Evolutionary conservation across 257 asterid species (phyloP), one percentile per base, ranked within the genome.

Genomic region (Gardenia jasminoides): DNA sequence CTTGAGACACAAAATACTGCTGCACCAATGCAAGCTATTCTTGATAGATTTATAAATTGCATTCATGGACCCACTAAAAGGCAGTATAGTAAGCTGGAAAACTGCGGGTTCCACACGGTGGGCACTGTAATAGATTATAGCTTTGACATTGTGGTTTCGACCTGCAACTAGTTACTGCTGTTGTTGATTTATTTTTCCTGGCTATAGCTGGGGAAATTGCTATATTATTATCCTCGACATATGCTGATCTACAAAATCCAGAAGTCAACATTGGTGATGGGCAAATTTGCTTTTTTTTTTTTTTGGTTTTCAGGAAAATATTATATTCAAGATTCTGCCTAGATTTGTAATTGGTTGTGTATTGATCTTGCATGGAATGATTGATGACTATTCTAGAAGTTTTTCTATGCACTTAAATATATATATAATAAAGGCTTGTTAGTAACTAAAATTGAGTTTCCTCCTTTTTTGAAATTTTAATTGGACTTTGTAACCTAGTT

Each of bases 151-250:
- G 48, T 30, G 75, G 78, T 73, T 66, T 82, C 74, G 62, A 74
- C 58, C 74, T 54, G 76, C 85, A 83, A 92, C 83, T 82, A 43
- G 79, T 75, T 80, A 66, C 75, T 76, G 82, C 84, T 84, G 69
- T 84, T 36, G 4, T 36, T 36, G 41, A 36, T 36, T 2, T 36
- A 36, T 36, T 36, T 36, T 36, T 36, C 68, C 13, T 47, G 64
- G 83, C 67, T 90, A 89, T 83, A 95, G 99, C 81, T 92, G 81
- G 87, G 98, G 88, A 95, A 93, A 85, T 86, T 95, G 85, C 91
- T 95, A 76, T 94, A 88, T 81, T 97, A 93, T 85, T 95, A 93
- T 87, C 98, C 99, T 78, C 97, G 99, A 90, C 97, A 28, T 95
- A 95, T 86, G 99, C 90, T 76, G 97, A 93, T 88, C 85, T 93